Percentiles rank a stretch among this genome's conserved stretches.
Conservation (phyloP, 148 eudicot genomes). For the Spergularia bocconei region DNA sequence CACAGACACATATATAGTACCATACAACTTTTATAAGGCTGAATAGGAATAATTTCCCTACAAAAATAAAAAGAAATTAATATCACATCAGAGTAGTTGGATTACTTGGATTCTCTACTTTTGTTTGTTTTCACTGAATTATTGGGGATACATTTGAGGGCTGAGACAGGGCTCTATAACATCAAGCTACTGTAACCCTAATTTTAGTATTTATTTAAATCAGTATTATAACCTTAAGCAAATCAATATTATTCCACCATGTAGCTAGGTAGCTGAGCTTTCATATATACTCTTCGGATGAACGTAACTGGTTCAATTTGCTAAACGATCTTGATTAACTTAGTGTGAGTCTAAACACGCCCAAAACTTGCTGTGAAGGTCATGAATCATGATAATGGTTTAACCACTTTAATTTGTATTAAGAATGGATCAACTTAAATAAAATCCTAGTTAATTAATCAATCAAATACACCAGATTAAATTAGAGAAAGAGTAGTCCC, state of each 20-base stretch:
- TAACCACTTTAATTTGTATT: no score
- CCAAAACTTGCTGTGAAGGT: no score
- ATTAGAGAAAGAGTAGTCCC: conserved; percentile 27
- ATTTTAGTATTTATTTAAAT: conserved; percentile 15
- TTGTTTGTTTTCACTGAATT: conserved; percentile 41
- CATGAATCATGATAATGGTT: no score
- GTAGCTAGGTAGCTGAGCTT: no score
- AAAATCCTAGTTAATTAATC: conserved; percentile 9
- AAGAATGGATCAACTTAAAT: no score
- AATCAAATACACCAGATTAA: conserved; percentile 31
- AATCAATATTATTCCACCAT: not conserved
- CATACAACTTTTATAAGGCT: conserved; percentile 28
- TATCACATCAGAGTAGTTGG: conserved; percentile 43
- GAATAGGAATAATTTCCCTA: conserved; percentile 20
- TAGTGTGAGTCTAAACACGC: no score
- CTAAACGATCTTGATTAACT: no score
- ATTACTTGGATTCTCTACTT: conserved; percentile 39
- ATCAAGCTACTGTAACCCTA: conserved; percentile 28
- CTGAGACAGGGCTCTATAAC: conserved; percentile 8
- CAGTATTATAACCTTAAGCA: not conserved
- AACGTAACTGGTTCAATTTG: no score
- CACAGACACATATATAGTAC: conserved; percentile 17
- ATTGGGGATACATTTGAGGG: conserved; percentile 24
- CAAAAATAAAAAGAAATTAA: not conserved
- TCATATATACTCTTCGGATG: no score